These are phyloP conservation scores for Amylostereum areolatum DNA, from an alignment of 1,284 basidiomycete species.

Conservation along the genomic window DNA sequence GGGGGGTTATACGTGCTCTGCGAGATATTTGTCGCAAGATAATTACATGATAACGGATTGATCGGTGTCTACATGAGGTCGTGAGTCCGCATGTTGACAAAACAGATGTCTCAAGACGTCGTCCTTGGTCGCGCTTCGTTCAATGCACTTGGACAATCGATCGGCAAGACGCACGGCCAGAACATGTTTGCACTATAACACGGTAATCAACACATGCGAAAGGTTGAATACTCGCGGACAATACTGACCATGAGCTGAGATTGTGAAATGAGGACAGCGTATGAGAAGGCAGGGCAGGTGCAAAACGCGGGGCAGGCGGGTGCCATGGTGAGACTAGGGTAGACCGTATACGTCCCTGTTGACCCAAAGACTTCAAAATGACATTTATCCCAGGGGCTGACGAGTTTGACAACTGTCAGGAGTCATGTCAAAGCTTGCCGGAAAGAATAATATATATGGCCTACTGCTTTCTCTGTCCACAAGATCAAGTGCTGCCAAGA, in stretches of 20 bases:
- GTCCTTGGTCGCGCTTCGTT: constrained; percentile 39
- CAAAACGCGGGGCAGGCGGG: constrained; percentile 47
- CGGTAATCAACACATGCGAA: neutral
- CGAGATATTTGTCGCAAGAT: too few relatives aligned
- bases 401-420: constrained; percentile 55
- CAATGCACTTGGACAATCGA: constrained; percentile 42
- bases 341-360: constrained; percentile 54
- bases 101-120: constrained; percentile 36
- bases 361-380: constrained; percentile 66
- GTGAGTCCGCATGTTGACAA: constrained; percentile 13
- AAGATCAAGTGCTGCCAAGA: constrained; percentile 66
- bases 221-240: neutral
- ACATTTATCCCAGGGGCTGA: constrained; percentile 45
- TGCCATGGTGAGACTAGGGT: constrained; percentile 40
- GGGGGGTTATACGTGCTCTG: too few relatives aligned
- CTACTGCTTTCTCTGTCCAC: constrained; percentile 60
- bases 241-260: constrained; percentile 54
- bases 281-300: constrained; percentile 68
- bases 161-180: constrained; percentile 59
- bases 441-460: constrained; percentile 5
- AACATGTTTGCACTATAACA: constrained; percentile 66
- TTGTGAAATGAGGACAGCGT: constrained; percentile 50
- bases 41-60: neutral
- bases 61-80: constrained; percentile 3
- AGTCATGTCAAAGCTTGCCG: neutral